Conservation (phyloP, 495 filamentous ascomycete genomes). For the Talaromyces wortmannii region DNA sequence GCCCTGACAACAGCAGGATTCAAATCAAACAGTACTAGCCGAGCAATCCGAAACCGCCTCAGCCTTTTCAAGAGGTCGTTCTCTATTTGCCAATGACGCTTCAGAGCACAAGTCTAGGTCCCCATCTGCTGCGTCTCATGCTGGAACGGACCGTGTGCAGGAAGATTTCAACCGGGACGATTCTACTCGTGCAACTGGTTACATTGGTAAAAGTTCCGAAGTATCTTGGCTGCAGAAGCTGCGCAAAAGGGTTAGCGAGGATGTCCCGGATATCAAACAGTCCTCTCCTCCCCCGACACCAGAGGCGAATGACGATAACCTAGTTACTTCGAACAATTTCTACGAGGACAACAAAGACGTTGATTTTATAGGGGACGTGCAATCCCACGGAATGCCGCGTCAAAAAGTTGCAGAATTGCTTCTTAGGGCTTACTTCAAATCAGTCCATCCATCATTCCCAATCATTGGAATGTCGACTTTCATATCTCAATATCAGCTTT, state of each 20-base stretch:
- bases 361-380: slow-evolving; percentile 32
- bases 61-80: slow-evolving; percentile 7
- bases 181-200: slow-evolving; percentile 40
- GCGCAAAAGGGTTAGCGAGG: slow-evolving; percentile 23
- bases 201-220: slow-evolving; percentile 55
- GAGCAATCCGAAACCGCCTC: slow-evolving; percentile 10
- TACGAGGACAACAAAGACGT: slow-evolving; percentile 48
- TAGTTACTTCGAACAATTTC: slow-evolving; percentile 29
- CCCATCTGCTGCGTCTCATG: slow-evolving; percentile 36
- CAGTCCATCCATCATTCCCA: slow-evolving; percentile 55
- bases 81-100: slow-evolving; percentile 6
- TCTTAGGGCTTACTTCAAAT: slow-evolving; percentile 49
- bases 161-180: slow-evolving; percentile 53
- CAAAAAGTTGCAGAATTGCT: slow-evolving; percentile 45
- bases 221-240: slow-evolving; percentile 51
- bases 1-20: slow-evolving; percentile 13
- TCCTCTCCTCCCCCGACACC: slow-evolving; percentile 22
- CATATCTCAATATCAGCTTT: slow-evolving; percentile 38
- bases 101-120: slow-evolving; percentile 17
- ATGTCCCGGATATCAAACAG: slow-evolving; percentile 14
- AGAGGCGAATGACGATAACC: slow-evolving; percentile 15
- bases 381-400: slow-evolving; percentile 43
- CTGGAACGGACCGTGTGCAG: slow-evolving; percentile 45
- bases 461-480: slow-evolving; percentile 52
- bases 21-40: slow-evolving; percentile 12